A percentile compares a stretch with the other conserved stretches of the same genome.
phyloP scores from a whole-genome alignment of 2,329 filamentous ascomycete genomes.

The Penicillium sp. region DNA sequence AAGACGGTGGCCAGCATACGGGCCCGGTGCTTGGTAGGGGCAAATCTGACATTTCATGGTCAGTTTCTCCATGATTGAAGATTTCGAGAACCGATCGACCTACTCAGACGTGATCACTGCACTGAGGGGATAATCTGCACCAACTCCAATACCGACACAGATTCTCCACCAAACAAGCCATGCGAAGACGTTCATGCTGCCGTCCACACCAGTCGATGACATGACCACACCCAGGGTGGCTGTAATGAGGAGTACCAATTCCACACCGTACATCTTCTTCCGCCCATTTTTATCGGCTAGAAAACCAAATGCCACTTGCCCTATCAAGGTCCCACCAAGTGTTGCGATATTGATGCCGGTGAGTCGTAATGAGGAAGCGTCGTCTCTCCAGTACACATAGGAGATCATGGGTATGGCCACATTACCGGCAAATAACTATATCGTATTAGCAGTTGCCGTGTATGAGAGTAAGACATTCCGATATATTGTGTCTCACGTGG shows the following conservation, averaged over 20 bases:
- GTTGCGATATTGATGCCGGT: conserved; percentile 48
- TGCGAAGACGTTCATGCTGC: conserved; percentile 44
- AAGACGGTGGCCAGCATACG: conserved; percentile 67
- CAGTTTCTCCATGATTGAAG: not conserved
- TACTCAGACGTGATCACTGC: conserved; percentile 68
- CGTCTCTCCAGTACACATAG: conserved; percentile 47
- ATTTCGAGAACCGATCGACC: conserved; percentile 19
- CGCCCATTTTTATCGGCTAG: conserved; percentile 48
- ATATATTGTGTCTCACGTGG: not conserved
- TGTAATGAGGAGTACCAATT: conserved; percentile 47
- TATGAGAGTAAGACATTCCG: not conserved
- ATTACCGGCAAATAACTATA: conserved; percentile 48
- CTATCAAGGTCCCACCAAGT: conserved; percentile 45
- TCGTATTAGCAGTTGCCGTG: not conserved
- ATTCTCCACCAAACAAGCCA: conserved; percentile 50
- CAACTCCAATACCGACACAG: conserved; percentile 54
- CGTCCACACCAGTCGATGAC: conserved; percentile 41
- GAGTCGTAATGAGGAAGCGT: conserved; percentile 31
- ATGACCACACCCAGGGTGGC: conserved; percentile 48
- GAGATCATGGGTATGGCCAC: conserved; percentile 49
- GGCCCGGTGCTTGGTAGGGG: conserved; percentile 59
- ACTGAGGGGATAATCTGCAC: conserved; percentile 66
- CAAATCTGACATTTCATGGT: conserved; percentile 34
- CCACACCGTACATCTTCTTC: conserved; percentile 51
- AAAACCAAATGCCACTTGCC: conserved; percentile 48